Evolutionary conservation across 371 early-diverging fungal genomes (phyloP).

Genomic region (Mortierella sp.): DNA sequence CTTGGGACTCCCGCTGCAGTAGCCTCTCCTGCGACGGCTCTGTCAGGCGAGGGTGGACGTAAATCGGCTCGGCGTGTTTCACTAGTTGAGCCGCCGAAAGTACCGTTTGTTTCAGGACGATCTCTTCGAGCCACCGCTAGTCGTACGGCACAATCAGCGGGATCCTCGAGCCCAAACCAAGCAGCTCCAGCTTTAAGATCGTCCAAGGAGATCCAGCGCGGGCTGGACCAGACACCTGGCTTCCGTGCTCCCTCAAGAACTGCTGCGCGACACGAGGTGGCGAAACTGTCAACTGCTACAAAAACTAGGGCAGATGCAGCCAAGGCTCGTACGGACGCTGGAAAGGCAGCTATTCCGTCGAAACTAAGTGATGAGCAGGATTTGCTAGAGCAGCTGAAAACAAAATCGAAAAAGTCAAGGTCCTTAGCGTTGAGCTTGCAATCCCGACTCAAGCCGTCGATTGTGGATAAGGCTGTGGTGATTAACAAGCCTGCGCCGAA

Average conservation of each 20-base stretch:
- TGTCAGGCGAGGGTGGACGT: no score
- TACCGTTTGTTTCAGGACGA: slow-evolving; percentile 16
- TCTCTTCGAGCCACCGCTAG: slow-evolving; percentile 11
- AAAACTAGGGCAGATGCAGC: slow-evolving; percentile 46
- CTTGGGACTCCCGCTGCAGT: no score
- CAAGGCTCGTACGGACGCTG: slow-evolving; percentile 23
- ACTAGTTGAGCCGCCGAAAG: slow-evolving; percentile 5
- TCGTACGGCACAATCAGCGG: not conserved
- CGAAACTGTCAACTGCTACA: slow-evolving; percentile 44
- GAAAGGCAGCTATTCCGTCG: not conserved
- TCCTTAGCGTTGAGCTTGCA: slow-evolving; percentile 42
- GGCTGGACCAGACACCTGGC: slow-evolving; percentile 12
- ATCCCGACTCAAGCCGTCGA: slow-evolving; percentile 50
- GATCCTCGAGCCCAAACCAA: not conserved
- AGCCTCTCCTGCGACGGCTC: no score
- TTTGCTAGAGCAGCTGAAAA: slow-evolving; percentile 35
- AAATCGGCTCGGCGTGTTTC: not conserved
- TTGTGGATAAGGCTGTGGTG: slow-evolving; percentile 42
- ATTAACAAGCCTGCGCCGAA: slow-evolving; percentile 55
- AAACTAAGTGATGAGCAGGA: slow-evolving; percentile 35
- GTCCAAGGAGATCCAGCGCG: not conserved
- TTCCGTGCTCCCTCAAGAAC: slow-evolving; percentile 13
- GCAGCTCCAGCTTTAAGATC: not conserved
- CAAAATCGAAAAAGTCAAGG: slow-evolving; percentile 50
- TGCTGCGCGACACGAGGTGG: slow-evolving; percentile 11